Base-by-base conservation (phyloP, 2,329 filamentous ascomycete species). In the Aspergillus fructus region DNA sequence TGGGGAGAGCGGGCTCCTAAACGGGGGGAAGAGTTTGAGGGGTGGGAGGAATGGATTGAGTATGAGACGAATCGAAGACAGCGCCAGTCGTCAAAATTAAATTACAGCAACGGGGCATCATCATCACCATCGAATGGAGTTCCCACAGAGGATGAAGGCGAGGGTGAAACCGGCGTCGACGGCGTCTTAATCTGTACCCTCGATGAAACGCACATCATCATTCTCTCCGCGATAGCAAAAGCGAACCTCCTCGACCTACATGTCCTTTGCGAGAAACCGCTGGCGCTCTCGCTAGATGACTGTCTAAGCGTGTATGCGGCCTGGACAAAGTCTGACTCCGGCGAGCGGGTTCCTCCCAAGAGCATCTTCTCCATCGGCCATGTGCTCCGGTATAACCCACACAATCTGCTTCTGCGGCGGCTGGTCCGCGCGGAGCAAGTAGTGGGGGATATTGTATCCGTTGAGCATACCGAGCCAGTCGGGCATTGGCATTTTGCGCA, bases 401-500 rank as follows among this genome's bases (percentile, higher is more conserved):
- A 97, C 74, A 97, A 97, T 71, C 89, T 91, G 74, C 78, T 93
- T 55, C 81, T 99, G 27, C 86, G 92, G 49, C 87, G 89, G 69
- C 78, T 97, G 15, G 80, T 97, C 5, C 81, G 92, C 1, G 82
- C 89, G 62, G 85, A 96, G 52, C 82, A 83, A 12, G 84, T 87
- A 12, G 88, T 99, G 68, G 94, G 94, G 6, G 89, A 97, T 54
- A 80, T 97, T 30, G 79, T 96, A 52, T 93, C 89, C 40, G 82
- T 96, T 40, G 90, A 96, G 62, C 94, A 97, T 74, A 94, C 91
- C 0, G 94, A 97, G 73, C 94, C 94, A 0, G 88, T 99, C 0
- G 94, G 94, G 1, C 96, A 89, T 87, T 97, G 92, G 91, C 94
- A 97, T 72, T 97, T 96, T 71, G 82, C 89, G 0, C 93, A 96